phyloP scores from a whole-genome alignment of 768 basidiomycete species.

The Pleurotus sapidus region DNA sequence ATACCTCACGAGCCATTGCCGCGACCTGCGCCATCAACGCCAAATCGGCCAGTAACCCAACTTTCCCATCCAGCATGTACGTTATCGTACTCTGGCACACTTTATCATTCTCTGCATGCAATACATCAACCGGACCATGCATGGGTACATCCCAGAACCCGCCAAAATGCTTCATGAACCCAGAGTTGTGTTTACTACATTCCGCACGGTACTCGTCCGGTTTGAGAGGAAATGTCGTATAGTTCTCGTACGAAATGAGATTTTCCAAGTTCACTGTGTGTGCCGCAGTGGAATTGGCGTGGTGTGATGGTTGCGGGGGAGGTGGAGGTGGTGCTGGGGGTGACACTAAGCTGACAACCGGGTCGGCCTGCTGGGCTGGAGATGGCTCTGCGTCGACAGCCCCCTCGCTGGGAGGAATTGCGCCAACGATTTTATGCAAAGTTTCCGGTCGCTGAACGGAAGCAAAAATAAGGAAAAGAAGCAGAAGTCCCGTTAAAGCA shows the following conservation, averaged over 20 bases:
- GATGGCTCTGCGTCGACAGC: too few relatives aligned
- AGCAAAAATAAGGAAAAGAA: slow-evolving; percentile 46
- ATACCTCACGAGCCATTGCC: slow-evolving; percentile 62
- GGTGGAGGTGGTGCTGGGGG: slow-evolving; percentile 5
- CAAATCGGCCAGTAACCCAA: slow-evolving; percentile 64
- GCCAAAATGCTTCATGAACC: slow-evolving; percentile 40
- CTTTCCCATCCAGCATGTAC: slow-evolving; percentile 66
- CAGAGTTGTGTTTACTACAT: slow-evolving; percentile 48
- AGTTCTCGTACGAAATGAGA: slow-evolving; percentile 51
- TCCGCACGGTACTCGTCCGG: slow-evolving; percentile 54
- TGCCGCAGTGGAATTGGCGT: slow-evolving; percentile 13
- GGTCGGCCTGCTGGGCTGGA: not conserved
- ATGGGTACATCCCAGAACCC: slow-evolving; percentile 47
- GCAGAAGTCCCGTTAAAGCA: slow-evolving; percentile 36
- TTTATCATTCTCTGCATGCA: slow-evolving; percentile 19
- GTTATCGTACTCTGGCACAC: slow-evolving; percentile 66
- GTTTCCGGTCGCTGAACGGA: slow-evolving; percentile 48
- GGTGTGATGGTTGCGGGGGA: not conserved
- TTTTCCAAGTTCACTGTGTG: slow-evolving; percentile 10
- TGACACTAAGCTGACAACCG: slow-evolving; percentile 9
- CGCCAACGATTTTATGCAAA: slow-evolving; percentile 43
- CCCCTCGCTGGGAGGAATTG: slow-evolving; percentile 9
- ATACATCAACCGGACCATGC: slow-evolving; percentile 32
- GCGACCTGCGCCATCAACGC: slow-evolving; percentile 67
- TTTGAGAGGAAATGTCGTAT: slow-evolving; percentile 56